Evolutionary conservation across 345 rosid species (phyloP), one percentile per base, ranked within the genome.

Genomic region (Firmiana major): DNA sequence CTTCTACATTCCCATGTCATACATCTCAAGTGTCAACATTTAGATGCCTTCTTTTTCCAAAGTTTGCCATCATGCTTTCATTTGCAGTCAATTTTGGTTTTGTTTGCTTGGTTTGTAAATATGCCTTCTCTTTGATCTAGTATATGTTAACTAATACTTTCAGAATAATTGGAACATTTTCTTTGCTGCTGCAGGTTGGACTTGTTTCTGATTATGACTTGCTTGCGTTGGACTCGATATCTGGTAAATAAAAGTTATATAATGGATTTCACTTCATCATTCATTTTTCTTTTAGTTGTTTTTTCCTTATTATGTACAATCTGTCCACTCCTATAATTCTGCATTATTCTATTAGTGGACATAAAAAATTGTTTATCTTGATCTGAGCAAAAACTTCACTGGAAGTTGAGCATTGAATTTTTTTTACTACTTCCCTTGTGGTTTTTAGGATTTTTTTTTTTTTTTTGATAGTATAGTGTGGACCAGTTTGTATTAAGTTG

Each of bases 141-240:
- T 24, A 17, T 6, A 63, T n/a, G 17, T 69, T 31, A 24, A 22
- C 8, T 75, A 34, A 46, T 28, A 53, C 21, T 57, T 49, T 40
- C 13, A 36, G 31, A 62, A 79, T 75, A 64, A 22, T 73, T 82
- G 21, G 74, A 54, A 45, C 75, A 24, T 38, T 43, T 57, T 72
- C 43, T 78, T 71, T 79, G 67, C 75, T 77, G 74, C 73, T 86
- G 85, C 87, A 95, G 98, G 98, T 93, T 82, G 99, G 99, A 81
- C 91, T 95, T 79, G 96, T 92, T 82, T 95, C 99, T 38, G 98
- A 93, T 84, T 93, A 95, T 83, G 99, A 95, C 84, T 86, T 93
- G 86, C 73, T 93, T 79, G 98, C 97, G 34, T 81, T 95, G 91
- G 99, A 95, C 85, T 93, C 98, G 67, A 86, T 93, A 86, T 91